Evolutionary conservation across 129 eudicot species (phyloP).

Genomic region (Lonicera japonica): DNA sequence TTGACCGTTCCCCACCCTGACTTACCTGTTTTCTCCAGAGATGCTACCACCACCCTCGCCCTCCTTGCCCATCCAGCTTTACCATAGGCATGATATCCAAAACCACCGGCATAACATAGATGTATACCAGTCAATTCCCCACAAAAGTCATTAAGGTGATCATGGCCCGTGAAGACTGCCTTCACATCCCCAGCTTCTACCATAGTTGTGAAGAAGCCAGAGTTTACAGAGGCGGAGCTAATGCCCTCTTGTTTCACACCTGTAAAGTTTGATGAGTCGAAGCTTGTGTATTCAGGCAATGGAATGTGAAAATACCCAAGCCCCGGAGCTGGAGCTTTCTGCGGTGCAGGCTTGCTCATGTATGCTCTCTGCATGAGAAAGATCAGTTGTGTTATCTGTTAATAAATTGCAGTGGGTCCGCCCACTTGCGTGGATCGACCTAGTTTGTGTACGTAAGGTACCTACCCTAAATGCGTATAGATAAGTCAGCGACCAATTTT

Average conservation of each 20-base stretch:
- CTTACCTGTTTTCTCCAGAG: conserved; percentile 41
- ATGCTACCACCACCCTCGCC: conserved; percentile 69
- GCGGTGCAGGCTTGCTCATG: conserved; percentile 32
- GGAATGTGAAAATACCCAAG: conserved; percentile 91
- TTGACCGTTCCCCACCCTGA: conserved; percentile 71
- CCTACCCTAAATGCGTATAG: too few relatives aligned
- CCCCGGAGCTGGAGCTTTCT: conserved; percentile 58
- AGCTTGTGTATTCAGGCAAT: conserved; percentile 61
- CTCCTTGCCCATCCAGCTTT: conserved; percentile 93
- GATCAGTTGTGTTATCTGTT: neutral
- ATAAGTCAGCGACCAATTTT: too few relatives aligned
- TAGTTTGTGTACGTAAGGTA: too few relatives aligned
- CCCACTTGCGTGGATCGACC: too few relatives aligned
- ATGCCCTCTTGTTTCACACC: conserved; percentile 87
- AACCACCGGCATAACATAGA: conserved; percentile 90
- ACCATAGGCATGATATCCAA: conserved; percentile 97
- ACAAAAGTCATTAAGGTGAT: conserved; percentile 87
- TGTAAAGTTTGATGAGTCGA: conserved; percentile 66
- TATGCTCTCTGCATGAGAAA: conserved; percentile 37
- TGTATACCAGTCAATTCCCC: conserved; percentile 59
- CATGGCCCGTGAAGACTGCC: conserved; percentile 87
- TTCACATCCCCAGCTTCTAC: conserved; percentile 79
- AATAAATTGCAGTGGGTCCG: too few relatives aligned
- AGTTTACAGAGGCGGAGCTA: conserved; percentile 68
- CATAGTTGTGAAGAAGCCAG: conserved; percentile 72